phyloP scores from a whole-genome alignment of 257 asterid genomes.

The Nicotiana noctiflora region DNA sequence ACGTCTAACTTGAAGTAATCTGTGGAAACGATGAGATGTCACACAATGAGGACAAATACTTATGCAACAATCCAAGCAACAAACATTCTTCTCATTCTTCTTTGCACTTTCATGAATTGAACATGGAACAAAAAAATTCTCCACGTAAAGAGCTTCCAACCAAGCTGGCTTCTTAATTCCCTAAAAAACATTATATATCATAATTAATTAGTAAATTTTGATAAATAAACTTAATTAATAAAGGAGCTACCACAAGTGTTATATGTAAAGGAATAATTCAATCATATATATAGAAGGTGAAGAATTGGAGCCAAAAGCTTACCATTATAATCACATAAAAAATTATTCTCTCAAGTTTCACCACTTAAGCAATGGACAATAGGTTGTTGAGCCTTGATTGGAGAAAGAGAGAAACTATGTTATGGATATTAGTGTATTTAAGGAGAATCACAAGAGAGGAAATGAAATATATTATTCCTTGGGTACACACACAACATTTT shows the following conservation, averaged over 20 bases:
- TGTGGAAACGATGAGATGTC: conserved; percentile 61
- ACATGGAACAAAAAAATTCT: conserved; percentile 69
- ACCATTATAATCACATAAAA: not conserved
- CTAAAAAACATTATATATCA: conserved; percentile 11
- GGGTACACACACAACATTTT: conserved; percentile 17
- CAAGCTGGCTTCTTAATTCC: conserved; percentile 68
- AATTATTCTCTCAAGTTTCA: conserved; percentile 1
- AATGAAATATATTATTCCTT: not conserved
- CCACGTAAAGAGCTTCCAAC: conserved; percentile 64
- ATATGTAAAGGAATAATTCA: not conserved
- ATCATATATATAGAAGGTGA: not conserved
- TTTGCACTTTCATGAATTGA: conserved; percentile 67
- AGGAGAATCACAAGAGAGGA: conserved; percentile 21
- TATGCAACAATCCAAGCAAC: conserved; percentile 79
- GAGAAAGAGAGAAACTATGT: conserved; percentile 36
- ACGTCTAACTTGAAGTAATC: conserved; percentile 89
- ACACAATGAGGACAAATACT: conserved; percentile 96
- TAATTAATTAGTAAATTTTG: not conserved
- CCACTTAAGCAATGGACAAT: conserved; percentile 31
- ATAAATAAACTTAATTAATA: not conserved
- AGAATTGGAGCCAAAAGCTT: not conserved
- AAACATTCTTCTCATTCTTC: conserved; percentile 84
- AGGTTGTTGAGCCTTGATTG: not conserved
- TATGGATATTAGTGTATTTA: conserved; percentile 38
- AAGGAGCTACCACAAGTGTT: not conserved